A percentile compares a stretch with the other conserved stretches of the same genome.
Conservation (phyloP, 1,139 yeast species). For the Nakaseomyces bracarensis region DNA sequence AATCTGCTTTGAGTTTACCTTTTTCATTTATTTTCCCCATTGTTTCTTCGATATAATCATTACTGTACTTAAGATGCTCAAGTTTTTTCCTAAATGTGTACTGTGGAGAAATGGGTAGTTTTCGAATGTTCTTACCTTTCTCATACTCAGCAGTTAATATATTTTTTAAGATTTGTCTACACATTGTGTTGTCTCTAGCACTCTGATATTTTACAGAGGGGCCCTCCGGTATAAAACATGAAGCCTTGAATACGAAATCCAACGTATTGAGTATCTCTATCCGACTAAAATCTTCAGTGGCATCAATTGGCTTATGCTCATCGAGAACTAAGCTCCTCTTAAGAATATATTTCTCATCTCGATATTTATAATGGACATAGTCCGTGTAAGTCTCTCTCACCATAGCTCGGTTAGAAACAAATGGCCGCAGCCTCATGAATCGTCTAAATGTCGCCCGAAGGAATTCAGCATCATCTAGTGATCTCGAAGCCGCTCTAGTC, state of each 20-base stretch:
- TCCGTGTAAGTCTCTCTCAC: constrained; percentile 21
- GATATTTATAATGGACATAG: constrained; percentile 26
- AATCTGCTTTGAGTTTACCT: background rate
- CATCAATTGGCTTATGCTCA: background rate
- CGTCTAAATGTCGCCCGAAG: constrained; percentile 22
- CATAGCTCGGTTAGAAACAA: constrained; percentile 23
- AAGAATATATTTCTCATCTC: constrained; percentile 21
- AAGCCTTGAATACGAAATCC: constrained; percentile 21
- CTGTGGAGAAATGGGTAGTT: background rate
- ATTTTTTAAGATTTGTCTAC: constrained; percentile 25
- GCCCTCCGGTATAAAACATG: constrained; percentile 11
- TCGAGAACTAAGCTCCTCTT: constrained; percentile 11
- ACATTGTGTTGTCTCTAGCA: constrained; percentile 16
- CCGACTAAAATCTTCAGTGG: background rate
- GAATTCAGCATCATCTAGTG: constrained; percentile 9
- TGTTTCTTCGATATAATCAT: constrained; percentile 15
- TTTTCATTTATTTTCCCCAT: background rate
- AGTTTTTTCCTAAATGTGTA: background rate
- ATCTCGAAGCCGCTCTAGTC: constrained; percentile 9
- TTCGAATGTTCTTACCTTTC: constrained; percentile 9
- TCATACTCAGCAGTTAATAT: constrained; percentile 25
- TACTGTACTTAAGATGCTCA: constrained; percentile 11
- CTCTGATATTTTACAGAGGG: constrained; percentile 7
- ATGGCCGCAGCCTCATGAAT: constrained; percentile 23
- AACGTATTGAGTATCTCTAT: constrained; percentile 15